These are phyloP conservation scores for Usnea hakonensis DNA, from an alignment of 495 filamentous ascomycete genomes.

Conservation along the genomic window DNA sequence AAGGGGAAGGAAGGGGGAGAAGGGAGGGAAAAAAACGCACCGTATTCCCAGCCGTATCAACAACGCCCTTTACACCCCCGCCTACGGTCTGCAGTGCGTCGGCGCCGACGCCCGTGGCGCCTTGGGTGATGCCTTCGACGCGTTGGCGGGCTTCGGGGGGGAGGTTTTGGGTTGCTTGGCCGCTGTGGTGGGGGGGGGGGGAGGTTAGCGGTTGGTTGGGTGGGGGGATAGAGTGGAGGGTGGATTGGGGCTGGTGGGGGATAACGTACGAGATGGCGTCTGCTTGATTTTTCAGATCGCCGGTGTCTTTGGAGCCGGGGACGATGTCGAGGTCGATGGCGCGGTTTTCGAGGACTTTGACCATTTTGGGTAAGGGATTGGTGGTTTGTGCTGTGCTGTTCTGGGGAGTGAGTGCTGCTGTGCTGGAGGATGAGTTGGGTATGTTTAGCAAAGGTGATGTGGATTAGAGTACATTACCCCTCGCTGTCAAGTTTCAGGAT, in stretches of 20 bases:
- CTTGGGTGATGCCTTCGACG: slow-evolving; percentile 14
- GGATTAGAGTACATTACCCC: neutral
- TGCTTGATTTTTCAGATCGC: slow-evolving; percentile 16
- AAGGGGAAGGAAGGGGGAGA: neutral
- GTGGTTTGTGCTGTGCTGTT: neutral
- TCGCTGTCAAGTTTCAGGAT: neutral
- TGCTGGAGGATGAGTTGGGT: neutral
- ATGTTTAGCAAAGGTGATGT: no score
- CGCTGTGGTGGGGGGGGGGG: neutral
- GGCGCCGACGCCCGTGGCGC: slow-evolving; percentile 9
- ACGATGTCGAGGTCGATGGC: slow-evolving; percentile 22
- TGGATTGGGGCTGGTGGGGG: no score
- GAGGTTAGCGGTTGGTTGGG: no score
- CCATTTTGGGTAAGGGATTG: slow-evolving; percentile 12
- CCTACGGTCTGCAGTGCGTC: slow-evolving; percentile 15
- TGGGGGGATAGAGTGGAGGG: neutral
- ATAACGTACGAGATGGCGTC: slow-evolving; percentile 11
- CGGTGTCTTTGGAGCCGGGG: slow-evolving; percentile 12
- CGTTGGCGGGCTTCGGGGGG: slow-evolving; percentile 18
- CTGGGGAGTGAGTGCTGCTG: neutral
- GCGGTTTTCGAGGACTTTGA: slow-evolving; percentile 22
- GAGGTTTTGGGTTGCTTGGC: slow-evolving; percentile 12
- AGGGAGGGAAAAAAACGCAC: slow-evolving; percentile 2
- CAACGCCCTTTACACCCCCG: slow-evolving; percentile 18
- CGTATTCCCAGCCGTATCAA: slow-evolving; percentile 22